Evolutionary conservation across 1,139 yeast species (phyloP).

Genomic region (Yamadazyma mexicana): DNA sequence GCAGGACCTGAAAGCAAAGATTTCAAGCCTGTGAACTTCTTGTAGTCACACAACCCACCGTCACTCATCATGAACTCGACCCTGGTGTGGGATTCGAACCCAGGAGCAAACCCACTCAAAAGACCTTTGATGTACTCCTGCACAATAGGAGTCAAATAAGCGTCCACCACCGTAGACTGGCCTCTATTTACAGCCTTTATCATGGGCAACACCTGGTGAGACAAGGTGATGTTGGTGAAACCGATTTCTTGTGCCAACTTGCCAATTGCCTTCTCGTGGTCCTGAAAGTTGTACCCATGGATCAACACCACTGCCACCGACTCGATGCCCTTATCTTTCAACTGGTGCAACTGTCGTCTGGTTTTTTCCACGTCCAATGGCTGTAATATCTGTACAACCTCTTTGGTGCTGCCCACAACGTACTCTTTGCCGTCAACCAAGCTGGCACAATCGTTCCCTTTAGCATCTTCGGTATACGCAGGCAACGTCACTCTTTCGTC

Average conservation of each 20-base stretch:
- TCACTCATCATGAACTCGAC: constrained; percentile 61
- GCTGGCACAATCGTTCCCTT: constrained; percentile 22
- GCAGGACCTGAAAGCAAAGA: constrained; percentile 62
- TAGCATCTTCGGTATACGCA: constrained; percentile 62
- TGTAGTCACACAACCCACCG: constrained; percentile 53
- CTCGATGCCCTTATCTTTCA: constrained; percentile 57
- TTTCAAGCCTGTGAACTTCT: constrained; percentile 49
- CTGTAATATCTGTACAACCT: constrained; percentile 54
- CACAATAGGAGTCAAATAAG: constrained; percentile 75
- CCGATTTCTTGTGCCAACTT: constrained; percentile 59
- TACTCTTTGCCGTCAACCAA: constrained; percentile 15
- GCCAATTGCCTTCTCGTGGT: constrained; percentile 61
- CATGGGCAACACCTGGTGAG: constrained; percentile 73
- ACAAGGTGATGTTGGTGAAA: constrained; percentile 56
- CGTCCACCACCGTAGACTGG: constrained; percentile 74
- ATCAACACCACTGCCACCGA: constrained; percentile 68
- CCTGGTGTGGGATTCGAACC: constrained; percentile 24
- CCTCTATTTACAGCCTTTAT: constrained; percentile 71
- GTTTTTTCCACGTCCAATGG: constrained; percentile 39
- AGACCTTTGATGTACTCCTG: constrained; percentile 60
- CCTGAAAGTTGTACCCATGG: constrained; percentile 70
- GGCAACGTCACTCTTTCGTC: constrained; percentile 74
- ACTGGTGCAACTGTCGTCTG: constrained; percentile 25
- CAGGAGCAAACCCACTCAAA: constrained; percentile 58
- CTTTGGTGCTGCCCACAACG: constrained; percentile 61